Percentiles rank a stretch among this genome's conserved stretches.
Evolutionary conservation across 2,329 filamentous ascomycete species (phyloP).

Genomic region (Diaporthe australafricana): DNA sequence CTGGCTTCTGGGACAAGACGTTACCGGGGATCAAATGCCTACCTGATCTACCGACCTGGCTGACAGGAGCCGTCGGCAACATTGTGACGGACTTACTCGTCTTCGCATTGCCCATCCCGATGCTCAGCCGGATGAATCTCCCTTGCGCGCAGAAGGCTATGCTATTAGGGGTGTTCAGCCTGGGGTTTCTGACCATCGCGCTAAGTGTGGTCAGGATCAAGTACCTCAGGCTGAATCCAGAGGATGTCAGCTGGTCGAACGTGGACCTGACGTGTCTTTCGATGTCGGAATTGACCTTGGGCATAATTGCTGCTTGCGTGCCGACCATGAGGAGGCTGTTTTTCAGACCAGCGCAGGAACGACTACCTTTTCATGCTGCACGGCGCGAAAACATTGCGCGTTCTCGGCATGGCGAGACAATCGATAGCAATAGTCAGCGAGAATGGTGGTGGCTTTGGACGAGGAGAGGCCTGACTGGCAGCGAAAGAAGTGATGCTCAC

Average conservation of each 20-base stretch:
- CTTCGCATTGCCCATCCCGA: slow-evolving; percentile 6
- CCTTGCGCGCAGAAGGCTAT: background rate
- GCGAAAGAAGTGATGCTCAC: background rate
- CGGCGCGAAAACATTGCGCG: background rate
- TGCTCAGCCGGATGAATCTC: background rate
- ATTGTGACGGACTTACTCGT: background rate
- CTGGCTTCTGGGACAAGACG: slow-evolving; percentile 3
- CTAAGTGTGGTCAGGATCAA: slow-evolving; percentile 10
- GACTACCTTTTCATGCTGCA: background rate
- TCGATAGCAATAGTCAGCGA: background rate
- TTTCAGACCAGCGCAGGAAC: background rate
- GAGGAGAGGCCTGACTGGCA: slow-evolving; percentile 1
- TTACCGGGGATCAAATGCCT: background rate
- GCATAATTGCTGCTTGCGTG: slow-evolving; percentile 14
- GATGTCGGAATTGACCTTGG: background rate
- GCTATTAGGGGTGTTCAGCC: background rate
- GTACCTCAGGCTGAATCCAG: slow-evolving; percentile 4
- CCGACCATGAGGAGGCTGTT: slow-evolving; percentile 8
- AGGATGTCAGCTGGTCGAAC: slow-evolving; percentile 4
- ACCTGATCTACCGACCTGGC: background rate
- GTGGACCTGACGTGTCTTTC: slow-evolving; percentile 5
- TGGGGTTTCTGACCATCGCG: background rate
- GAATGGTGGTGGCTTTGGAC: slow-evolving; percentile 19
- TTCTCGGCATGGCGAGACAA: background rate
- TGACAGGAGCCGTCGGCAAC: background rate